Evolutionary conservation across 1,284 basidiomycete species (phyloP), one percentile per base, ranked within the genome.

Genomic region (Malassezia yamatoensis): DNA sequence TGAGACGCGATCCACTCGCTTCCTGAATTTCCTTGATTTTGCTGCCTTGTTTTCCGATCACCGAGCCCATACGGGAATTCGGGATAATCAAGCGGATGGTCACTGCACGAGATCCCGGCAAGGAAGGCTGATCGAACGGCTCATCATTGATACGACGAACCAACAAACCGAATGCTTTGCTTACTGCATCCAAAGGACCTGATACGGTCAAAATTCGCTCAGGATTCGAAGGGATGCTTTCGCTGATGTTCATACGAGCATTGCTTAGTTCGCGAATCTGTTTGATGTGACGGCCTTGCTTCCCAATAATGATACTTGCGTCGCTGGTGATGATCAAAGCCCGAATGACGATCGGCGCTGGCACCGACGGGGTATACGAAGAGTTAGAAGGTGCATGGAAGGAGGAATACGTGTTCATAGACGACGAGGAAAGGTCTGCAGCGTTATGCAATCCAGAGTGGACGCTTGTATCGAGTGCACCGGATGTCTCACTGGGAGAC

Each of bases 21-120:
- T 99, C 94, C 76, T 99, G 94, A 68, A 99, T 99, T 78, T 99
- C 94, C 79, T 96, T 98, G 77, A 99, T 99, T 78, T 98, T 98
- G 51, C 85, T 85, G 24, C 94, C 94, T 62, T 86, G 87, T 76
- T 94, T 96, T 60, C 94, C 94, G 69, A 99, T 99, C 58, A 99
- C 90, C 35, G 90, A 94, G 36, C 94, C 94, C 94, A 99, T 99
- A 58, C 93, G 86, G 15, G 90, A 93, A 78, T 98, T 96, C 64
- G 94, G 94, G 51, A 99, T 93, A 84, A 98, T 96, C 57, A 67
- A 76, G 77, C 96, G 94, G 80, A 99, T 96, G 24, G 94, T 98
- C 53, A 96, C 93, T 21, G 94, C 91, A 56, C 93, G 84, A 68
- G 90, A 94, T 53, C 94, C 94, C 41, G 94, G 94, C 6, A 98